phyloP scores from a whole-genome alignment of 1,284 basidiomycete genomes.

The Tausonia pullulans region DNA sequence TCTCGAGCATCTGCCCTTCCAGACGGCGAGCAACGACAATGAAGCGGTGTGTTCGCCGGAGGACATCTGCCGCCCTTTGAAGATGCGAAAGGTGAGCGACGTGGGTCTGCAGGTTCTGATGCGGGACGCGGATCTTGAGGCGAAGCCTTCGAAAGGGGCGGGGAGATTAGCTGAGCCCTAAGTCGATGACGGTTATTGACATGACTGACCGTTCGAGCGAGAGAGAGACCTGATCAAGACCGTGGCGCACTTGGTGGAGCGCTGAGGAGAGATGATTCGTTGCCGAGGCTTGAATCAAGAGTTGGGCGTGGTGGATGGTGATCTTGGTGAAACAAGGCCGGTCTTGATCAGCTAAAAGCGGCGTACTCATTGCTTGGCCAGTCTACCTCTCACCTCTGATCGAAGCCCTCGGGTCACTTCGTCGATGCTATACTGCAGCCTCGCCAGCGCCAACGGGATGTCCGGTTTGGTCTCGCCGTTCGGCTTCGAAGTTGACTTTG shows the following conservation, averaged over 20 bases:
- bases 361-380: background rate
- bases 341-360: background rate
- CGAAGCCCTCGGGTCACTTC: slow-evolving; percentile 80
- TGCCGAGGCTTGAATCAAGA: slow-evolving; percentile 42
- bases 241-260: slow-evolving; percentile 30
- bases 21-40: slow-evolving; percentile 66
- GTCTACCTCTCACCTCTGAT: slow-evolving; percentile 48
- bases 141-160: slow-evolving; percentile 49
- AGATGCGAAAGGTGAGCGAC: slow-evolving; percentile 62
- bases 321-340: slow-evolving; percentile 43
- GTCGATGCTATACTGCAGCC: slow-evolving; percentile 70
- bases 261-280: slow-evolving; percentile 50
- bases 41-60: slow-evolving; percentile 69
- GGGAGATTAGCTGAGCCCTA: slow-evolving; percentile 21
- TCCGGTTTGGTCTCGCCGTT: slow-evolving; percentile 37
- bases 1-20: slow-evolving; percentile 63
- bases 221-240: slow-evolving; percentile 24
- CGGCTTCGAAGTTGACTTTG: slow-evolving; percentile 8
- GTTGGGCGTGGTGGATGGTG: slow-evolving; percentile 33
- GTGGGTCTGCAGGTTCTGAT: slow-evolving; percentile 56
- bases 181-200: slow-evolving; percentile 16
- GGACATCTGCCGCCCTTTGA: slow-evolving; percentile 68
- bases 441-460: slow-evolving; percentile 70
- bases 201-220: slow-evolving; percentile 19
- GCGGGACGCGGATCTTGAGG: slow-evolving; percentile 69